Evolutionary conservation across 1,284 basidiomycete species (phyloP), one percentile per base, ranked within the genome.

Genomic region (Leccinum glutinopallens): DNA sequence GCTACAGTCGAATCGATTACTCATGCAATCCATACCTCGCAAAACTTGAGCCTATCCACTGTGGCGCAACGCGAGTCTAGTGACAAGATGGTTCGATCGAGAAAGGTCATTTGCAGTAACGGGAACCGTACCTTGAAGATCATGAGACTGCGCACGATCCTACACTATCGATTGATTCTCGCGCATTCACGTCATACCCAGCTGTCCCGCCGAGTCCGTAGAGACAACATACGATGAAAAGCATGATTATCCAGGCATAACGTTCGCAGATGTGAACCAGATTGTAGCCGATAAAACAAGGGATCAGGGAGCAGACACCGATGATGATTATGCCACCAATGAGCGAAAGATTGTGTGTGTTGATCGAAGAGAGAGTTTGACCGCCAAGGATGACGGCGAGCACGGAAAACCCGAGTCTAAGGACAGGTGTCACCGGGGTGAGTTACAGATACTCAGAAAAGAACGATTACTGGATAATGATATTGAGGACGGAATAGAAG

Each of bases 241-340:
- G 75, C 39, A 83, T 80, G 32, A 83, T 73, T 4, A 85, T 80
- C 88, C 88, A 90, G 8, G 86, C 83, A 66, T 85, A 88, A 13
- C 85, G 80, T 67, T 90, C 87, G 70, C 86, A 88, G 63, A 80
- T 70, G 70, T 87, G 86, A 12, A 88, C 78, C 62, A 86, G 76
- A 64, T 82, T 70, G 70, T 88, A 84, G 2, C 82, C 83, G 22
- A 84, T 69, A 63, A 84, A 82, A 65, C 82, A 83, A 17, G 82
- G 82, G n/a, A 84, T 72, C 29, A 84, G 68, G 56, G 75, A 79
- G 66, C 77, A 78, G 13, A 84, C 54, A 15, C 77, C 76, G 35
- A 84, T 76, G 56, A 84, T 80, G 61, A 83, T 75, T 61, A 84
- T 78, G 33, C 82, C 82, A 5, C 76, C 81, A 4, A 80, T 75